A percentile compares a stretch with the other conserved stretches of the same genome.
These are phyloP conservation scores for Raphanus hybrid DNA, from an alignment of 441 rosid species.

Conservation along the genomic window DNA sequence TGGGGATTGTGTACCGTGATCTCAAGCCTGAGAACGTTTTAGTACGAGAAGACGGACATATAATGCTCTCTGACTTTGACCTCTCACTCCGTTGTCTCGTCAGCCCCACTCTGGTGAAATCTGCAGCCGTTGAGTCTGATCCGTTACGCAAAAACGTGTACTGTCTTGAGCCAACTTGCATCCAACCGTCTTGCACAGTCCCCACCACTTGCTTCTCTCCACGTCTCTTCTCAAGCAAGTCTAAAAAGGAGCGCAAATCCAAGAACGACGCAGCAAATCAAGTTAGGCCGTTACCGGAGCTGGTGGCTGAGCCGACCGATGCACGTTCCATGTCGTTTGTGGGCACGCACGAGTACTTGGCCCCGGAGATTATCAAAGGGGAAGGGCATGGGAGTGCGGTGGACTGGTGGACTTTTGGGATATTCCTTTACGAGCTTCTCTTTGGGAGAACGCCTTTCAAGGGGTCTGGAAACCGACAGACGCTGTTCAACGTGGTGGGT, in stretches of 20 bases:
- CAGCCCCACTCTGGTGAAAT: constrained; percentile 83
- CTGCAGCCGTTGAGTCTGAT: constrained; percentile 67
- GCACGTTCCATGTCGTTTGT: constrained; percentile 98
- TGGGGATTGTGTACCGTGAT: constrained; percentile 88
- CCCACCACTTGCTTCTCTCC: constrained; percentile 89
- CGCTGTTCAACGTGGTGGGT: constrained; percentile 92
- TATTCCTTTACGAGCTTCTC: constrained; percentile 82
- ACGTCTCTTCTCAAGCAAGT: constrained; percentile 77
- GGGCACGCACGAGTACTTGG: constrained; percentile 94
- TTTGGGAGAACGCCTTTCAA: constrained; percentile 96
- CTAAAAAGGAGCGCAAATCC: constrained; percentile 76
- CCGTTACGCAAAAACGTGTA: constrained; percentile 72
- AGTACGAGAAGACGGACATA: constrained; percentile 93
- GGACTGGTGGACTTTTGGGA: constrained; percentile 97
- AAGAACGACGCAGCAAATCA: constrained; percentile 75
- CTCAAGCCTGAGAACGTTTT: constrained; percentile 95
- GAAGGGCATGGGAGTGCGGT: constrained; percentile 99
- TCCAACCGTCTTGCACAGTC: constrained; percentile 83
- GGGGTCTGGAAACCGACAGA: constrained; percentile 91
- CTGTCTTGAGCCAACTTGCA: constrained; percentile 88
- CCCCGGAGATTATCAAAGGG: constrained; percentile 92
- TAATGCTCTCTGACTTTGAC: constrained; percentile 95
- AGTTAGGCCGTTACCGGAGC: constrained; percentile 86
- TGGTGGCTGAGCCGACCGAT: constrained; percentile 88
- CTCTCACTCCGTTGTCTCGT: constrained; percentile 89